Percentiles rank a stretch among this genome's conserved stretches.
phyloP scores from a whole-genome alignment of 202 grass and related monocot species.

The Zoysia matrella region DNA sequence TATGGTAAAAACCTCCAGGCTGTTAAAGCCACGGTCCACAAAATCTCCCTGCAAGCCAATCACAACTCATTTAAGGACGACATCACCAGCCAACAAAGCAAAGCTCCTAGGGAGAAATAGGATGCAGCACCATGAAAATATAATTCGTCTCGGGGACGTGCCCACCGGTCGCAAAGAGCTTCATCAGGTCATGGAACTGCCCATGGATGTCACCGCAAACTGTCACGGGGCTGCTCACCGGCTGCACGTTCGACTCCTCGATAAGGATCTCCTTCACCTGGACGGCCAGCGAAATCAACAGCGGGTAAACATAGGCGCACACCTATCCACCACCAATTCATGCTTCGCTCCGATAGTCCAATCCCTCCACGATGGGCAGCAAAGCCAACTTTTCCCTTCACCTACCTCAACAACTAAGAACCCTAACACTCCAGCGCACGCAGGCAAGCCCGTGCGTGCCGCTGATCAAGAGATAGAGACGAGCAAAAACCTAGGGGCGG shows the following conservation, averaged over 20 bases:
- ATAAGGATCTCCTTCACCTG: no score
- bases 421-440: slow-evolving; percentile 29
- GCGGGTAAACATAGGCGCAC: no score
- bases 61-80: no score
- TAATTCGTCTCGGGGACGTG: slow-evolving; percentile 96
- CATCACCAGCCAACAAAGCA: neutral
- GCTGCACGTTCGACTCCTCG: no score
- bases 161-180: slow-evolving; percentile 85
- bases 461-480: neutral
- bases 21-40: no score
- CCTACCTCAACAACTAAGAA: slow-evolving; percentile 32
- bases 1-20: no score
- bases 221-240: no score
- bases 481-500: slow-evolving; percentile 40
- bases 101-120: neutral
- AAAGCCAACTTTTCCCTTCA: neutral
- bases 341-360: slow-evolving; percentile 92
- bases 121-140: slow-evolving; percentile 84
- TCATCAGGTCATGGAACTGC: no score
- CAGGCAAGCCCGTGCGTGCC: neutral
- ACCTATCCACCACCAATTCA: slow-evolving; percentile 73
- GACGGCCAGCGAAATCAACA: no score
- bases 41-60: no score
- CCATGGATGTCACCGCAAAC: no score
- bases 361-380: neutral